phyloP scores from a whole-genome alignment of 331 rosid genomes.

The Quercus phellos region DNA sequence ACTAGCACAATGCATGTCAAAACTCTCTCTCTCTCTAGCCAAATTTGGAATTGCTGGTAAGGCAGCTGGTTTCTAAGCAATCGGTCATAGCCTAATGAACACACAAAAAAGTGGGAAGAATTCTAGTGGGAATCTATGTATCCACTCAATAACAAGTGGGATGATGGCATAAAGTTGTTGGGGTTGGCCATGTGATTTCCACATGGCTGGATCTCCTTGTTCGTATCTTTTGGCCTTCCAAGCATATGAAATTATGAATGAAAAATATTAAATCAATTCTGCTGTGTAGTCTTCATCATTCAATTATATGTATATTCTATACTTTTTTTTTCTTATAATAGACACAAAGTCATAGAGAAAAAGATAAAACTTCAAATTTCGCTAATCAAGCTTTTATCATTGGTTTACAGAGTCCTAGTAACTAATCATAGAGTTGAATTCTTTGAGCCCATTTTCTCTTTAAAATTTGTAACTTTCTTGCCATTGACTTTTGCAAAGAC shows the following conservation, averaged over 20 bases:
- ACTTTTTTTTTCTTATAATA: neutral
- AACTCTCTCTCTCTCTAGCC: no score
- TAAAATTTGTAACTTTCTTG: no score
- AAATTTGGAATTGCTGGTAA: neutral
- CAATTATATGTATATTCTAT: neutral
- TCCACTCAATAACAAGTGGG: slow-evolving; percentile 22
- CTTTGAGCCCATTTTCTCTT: neutral
- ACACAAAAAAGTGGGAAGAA: neutral
- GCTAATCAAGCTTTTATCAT: slow-evolving; percentile 24
- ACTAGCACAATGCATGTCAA: neutral
- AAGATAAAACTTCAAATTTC: neutral
- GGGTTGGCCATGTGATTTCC: slow-evolving; percentile 28
- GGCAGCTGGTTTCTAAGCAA: no score
- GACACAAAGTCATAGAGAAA: neutral
- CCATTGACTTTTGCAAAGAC: neutral
- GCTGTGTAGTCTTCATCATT: slow-evolving; percentile 14
- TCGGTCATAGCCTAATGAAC: neutral
- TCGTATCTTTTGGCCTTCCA: slow-evolving; percentile 6
- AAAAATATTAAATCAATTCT: neutral
- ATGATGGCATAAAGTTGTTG: neutral
- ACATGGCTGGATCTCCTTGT: slow-evolving; percentile 4
- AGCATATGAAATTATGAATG: neutral
- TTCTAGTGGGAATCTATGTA: slow-evolving; percentile 28
- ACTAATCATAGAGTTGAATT: neutral
- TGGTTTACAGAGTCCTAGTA: neutral